phyloP scores from a whole-genome alignment of 2,329 filamentous ascomycete species.

The Neonectria punicea region DNA sequence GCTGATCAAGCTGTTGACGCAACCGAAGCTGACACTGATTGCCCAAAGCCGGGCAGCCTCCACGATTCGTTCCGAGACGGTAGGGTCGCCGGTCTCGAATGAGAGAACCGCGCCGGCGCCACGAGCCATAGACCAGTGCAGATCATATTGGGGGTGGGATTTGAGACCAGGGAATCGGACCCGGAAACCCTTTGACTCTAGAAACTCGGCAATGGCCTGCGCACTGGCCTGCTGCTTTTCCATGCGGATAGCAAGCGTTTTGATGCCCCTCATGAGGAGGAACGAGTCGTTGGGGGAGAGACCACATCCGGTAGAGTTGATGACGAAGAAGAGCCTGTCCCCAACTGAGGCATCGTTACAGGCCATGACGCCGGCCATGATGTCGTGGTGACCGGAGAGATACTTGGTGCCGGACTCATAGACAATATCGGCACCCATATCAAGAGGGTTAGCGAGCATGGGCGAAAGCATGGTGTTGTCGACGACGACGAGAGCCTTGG shows the following conservation, averaged over 20 bases:
- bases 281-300: constrained; percentile 96
- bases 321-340: constrained; percentile 94
- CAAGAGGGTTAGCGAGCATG: constrained; percentile 91
- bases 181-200: constrained; percentile 90
- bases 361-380: constrained; percentile 98
- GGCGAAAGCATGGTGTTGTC: constrained; percentile 99
- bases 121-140: constrained; percentile 95
- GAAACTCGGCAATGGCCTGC: constrained; percentile 88
- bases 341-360: constrained; percentile 84
- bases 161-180: constrained; percentile 95
- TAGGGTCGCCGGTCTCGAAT: constrained; percentile 92
- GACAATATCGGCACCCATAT: constrained; percentile 93
- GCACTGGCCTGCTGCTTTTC: constrained; percentile 97
- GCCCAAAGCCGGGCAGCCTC: constrained; percentile 92
- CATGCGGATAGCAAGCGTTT: constrained; percentile 97
- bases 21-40: constrained; percentile 97
- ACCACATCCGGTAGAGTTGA: constrained; percentile 95
- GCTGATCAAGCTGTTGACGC: constrained; percentile 97
- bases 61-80: constrained; percentile 89
- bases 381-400: constrained; percentile 95
- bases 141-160: constrained; percentile 94
- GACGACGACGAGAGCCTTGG: constrained; percentile 84
- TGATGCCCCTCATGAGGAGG: constrained; percentile 93
- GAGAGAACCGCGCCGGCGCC: constrained; percentile 94
- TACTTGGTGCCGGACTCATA: constrained; percentile 99